Base-by-base conservation (phyloP, 768 basidiomycete species). In the Amanita molliuscula region DNA sequence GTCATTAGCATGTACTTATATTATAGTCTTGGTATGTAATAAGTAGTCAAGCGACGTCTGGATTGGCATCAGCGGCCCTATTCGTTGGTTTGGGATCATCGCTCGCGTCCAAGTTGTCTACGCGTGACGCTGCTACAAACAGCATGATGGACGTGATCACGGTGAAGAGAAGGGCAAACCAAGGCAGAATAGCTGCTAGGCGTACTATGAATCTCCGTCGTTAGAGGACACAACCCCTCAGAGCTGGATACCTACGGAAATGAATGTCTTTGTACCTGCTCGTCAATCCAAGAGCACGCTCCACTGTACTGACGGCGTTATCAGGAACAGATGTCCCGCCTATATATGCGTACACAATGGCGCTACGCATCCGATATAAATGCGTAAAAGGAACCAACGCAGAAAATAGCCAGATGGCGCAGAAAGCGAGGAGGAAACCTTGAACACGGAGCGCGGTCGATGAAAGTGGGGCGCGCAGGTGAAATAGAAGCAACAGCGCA, bases 381-480 rank as follows among this genome's bases (percentile, higher is more conserved):
- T 65, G 61, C 13, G 71, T 71, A 56, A 69, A 73, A 6, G 76
- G 64, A 7, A 77, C 63, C 20, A 71, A 60, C 3, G 65, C 61
- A 16, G 71, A 72, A 55, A 77, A 65, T 36, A 78, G 61, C 70
- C 71, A 76, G 21, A 67, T 37, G 31, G 66, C 57, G 54, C 65
- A 65, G 55, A 76, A 72, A 18, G 63, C 59, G 43, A 77, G 63
- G 13, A 66, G 21, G 48, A 50, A 58, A 48, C 54, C 65, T 59
- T 71, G 69, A 26, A 65, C 13, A 21, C 56, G 57, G 41, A 69
- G 62, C n/a, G 52, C 52, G n/a, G 47, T 50, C 13, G 57, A 49
- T 2, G 59, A 59, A 10, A 54, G 48, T 4, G 53, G 52, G 28
- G 44, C 56, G 3, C 48, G 26, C 21, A 58, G 23, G 31, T 58